A percentile compares a stretch with the other conserved stretches of the same genome.
Conservation (phyloP, 345 rosid genomes). For the Angophora floribunda region DNA sequence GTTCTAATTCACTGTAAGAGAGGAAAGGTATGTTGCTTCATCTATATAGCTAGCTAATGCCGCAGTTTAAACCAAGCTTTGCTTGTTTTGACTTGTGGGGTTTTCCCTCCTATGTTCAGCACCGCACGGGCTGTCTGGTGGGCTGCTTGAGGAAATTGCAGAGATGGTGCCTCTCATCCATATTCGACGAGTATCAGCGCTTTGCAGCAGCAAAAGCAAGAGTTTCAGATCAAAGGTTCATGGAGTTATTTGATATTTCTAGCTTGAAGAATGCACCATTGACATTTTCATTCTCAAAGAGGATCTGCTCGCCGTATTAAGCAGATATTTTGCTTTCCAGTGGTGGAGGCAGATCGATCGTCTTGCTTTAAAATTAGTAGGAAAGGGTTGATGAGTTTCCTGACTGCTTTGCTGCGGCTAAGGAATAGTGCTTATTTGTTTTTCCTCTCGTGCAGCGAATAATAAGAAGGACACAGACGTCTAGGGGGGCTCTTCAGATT, state of each 20-base stretch:
- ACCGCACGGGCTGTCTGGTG: slow-evolving; percentile 89
- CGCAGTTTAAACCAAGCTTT: background rate
- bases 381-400: slow-evolving; percentile 10
- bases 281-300: slow-evolving; percentile 61
- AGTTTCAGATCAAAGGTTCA: slow-evolving; percentile 83
- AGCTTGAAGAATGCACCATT: slow-evolving; percentile 54
- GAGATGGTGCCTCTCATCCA: slow-evolving; percentile 78
- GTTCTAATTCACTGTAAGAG: slow-evolving; percentile 85
- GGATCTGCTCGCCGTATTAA: slow-evolving; percentile 7
- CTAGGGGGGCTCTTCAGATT: background rate
- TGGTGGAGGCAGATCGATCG: background rate
- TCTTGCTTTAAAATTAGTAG: slow-evolving; percentile 16
- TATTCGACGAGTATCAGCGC: slow-evolving; percentile 81
- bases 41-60: background rate
- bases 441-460: background rate
- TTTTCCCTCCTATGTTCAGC: slow-evolving; percentile 32
- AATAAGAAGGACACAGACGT: background rate
- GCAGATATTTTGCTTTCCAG: slow-evolving; percentile 7
- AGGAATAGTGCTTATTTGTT: background rate
- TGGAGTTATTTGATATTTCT: slow-evolving; percentile 81
- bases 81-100: background rate
- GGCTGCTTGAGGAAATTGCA: slow-evolving; percentile 94
- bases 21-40: slow-evolving; percentile 57
- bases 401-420: background rate
- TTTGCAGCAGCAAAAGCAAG: slow-evolving; percentile 96